Percentiles rank a stretch among this genome's conserved stretches.
Conservation (phyloP, 2,329 filamentous ascomycete species). For the Rutstroemia sydowiana region DNA sequence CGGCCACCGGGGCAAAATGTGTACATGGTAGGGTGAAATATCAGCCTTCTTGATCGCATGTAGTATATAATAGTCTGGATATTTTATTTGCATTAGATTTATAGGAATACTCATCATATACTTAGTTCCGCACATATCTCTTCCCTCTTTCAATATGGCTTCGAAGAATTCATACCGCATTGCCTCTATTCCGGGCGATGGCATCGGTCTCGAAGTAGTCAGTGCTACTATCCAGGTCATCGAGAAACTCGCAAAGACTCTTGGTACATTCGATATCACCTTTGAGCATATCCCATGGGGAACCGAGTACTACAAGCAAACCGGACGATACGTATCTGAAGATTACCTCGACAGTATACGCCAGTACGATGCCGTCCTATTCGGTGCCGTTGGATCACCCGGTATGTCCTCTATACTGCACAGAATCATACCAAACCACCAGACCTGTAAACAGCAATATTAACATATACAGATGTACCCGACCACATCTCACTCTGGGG, state of each 20-base stretch:
- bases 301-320: conserved; percentile 49
- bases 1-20: too few species aligned
- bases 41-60: too few species aligned
- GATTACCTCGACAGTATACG: conserved; percentile 46
- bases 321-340: conserved; percentile 52
- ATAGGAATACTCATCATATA: too few species aligned
- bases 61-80: too few species aligned
- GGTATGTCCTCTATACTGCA: conserved; percentile 32
- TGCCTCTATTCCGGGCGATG: conserved; percentile 55
- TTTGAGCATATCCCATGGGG: conserved; percentile 56
- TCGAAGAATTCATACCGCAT: conserved; percentile 37
- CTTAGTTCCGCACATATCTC: too few species aligned
- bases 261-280: conserved; percentile 51
- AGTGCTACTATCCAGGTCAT: conserved; percentile 53
- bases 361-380: conserved; percentile 51
- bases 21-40: too few species aligned
- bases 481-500: conserved; percentile 62
- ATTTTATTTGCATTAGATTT: too few species aligned
- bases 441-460: too few species aligned
- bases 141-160: too few species aligned
- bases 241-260: conserved; percentile 42
- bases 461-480: conserved; percentile 46
- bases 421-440: too few species aligned
- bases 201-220: conserved; percentile 58
- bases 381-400: conserved; percentile 52